Conservation (phyloP, 1,284 basidiomycete species). For the Baeospora myosura region DNA sequence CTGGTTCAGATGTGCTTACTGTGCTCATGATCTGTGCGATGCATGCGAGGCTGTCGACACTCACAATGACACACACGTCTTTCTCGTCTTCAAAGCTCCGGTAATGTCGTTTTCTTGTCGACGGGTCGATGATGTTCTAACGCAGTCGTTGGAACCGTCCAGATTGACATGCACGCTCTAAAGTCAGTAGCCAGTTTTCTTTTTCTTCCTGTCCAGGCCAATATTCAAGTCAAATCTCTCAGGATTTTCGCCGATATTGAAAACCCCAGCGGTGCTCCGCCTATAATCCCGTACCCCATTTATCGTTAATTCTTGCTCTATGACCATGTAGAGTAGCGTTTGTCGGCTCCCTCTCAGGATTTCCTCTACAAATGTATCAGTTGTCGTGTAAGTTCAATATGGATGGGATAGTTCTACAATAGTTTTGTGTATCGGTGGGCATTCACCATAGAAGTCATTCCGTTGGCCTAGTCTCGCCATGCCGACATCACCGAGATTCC, state of each 20-base stretch:
- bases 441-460: too few relatives aligned
- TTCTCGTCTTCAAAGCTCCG: constrained; percentile 78
- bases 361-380: too few relatives aligned
- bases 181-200: constrained; percentile 32
- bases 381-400: too few relatives aligned
- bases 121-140: not conserved
- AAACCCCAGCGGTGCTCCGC: constrained; percentile 41
- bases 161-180: constrained; percentile 58
- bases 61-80: constrained; percentile 76
- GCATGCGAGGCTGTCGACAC: constrained; percentile 72
- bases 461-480: too few relatives aligned
- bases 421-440: too few relatives aligned
- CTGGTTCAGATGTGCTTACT: constrained; percentile 87
- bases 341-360: too few relatives aligned
- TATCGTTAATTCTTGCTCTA: constrained; percentile 32
- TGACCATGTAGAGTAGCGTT: too few relatives aligned
- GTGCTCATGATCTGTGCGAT: constrained; percentile 74
- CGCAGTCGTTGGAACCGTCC: not conserved
- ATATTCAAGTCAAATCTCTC: constrained; percentile 1
- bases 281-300: constrained; percentile 52
- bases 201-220: not conserved
- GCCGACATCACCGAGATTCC: too few relatives aligned
- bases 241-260: constrained; percentile 59
- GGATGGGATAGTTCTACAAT: too few relatives aligned
- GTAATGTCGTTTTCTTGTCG: constrained; percentile 33